Percentiles rank a stretch among this genome's conserved stretches.
Conservation (phyloP, 768 basidiomycete genomes). For the Collybia nuda region DNA sequence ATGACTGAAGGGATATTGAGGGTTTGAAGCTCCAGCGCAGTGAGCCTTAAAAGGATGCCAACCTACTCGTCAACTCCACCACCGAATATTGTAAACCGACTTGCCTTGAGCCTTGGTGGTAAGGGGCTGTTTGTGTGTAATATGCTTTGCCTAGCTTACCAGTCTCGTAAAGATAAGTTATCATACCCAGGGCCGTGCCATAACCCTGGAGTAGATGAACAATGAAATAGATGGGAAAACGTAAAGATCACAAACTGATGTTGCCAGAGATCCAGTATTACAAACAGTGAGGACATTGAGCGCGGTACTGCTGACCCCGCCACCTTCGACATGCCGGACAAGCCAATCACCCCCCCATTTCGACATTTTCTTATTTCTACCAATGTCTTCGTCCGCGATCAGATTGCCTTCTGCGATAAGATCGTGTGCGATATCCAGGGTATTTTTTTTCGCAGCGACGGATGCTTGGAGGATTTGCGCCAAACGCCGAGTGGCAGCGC, state of each 20-base stretch:
- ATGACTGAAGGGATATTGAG: constrained; percentile 85
- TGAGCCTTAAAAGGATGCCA: constrained; percentile 56
- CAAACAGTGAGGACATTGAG: constrained; percentile 92
- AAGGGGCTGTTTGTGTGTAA: constrained; percentile 93
- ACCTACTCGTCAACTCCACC: neutral
- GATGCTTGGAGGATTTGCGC: constrained; percentile 44
- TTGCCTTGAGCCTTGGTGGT: constrained; percentile 88
- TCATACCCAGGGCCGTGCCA: constrained; percentile 92
- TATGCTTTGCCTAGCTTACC: constrained; percentile 79
- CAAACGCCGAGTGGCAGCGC: constrained; percentile 79
- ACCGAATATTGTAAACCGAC: constrained; percentile 1
- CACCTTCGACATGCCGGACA: constrained; percentile 42
- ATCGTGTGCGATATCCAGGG: constrained; percentile 50
- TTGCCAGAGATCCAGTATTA: constrained; percentile 96
- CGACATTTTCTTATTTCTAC: constrained; percentile 83
- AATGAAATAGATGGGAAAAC: neutral
- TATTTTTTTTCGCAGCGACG: constrained; percentile 39
- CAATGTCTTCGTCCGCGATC: constrained; percentile 87
- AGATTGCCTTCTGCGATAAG: constrained; percentile 70
- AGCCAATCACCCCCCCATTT: constrained; percentile 88
- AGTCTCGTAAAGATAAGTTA: constrained; percentile 84
- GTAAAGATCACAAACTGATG: constrained; percentile 59
- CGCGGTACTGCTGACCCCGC: constrained; percentile 32
- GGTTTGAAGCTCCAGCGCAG: constrained; percentile 85
- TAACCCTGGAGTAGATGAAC: constrained; percentile 65